Conservation (phyloP, 2,329 filamentous ascomycete genomes). For the Cercospora brassicicola region DNA sequence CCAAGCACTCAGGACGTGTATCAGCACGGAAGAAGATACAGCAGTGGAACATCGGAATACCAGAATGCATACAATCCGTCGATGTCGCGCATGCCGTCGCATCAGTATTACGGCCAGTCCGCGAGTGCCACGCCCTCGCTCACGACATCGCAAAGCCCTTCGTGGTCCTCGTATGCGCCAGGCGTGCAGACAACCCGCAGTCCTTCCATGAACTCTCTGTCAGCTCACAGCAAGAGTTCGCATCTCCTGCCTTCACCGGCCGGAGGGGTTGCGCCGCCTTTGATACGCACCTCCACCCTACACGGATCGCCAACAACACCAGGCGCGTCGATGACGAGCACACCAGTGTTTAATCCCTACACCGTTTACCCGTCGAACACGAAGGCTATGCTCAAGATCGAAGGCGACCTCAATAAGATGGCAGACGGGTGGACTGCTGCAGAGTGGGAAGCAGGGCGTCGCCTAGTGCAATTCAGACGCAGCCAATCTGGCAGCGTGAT, state of each 20-base stretch:
- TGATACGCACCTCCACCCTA: constrained; percentile 68
- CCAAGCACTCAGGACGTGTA: constrained; percentile 41
- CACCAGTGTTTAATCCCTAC: constrained; percentile 69
- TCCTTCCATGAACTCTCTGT: constrained; percentile 32
- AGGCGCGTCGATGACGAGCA: constrained; percentile 32
- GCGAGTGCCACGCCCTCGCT: constrained; percentile 32
- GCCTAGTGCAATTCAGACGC: constrained; percentile 86
- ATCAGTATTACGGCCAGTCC: constrained; percentile 32
- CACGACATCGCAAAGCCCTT: constrained; percentile 39
- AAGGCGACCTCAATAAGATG: constrained; percentile 83
- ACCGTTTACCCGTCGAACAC: constrained; percentile 67
- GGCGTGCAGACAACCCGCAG: constrained; percentile 30
- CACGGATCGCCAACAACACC: constrained; percentile 56
- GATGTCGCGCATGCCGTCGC: constrained; percentile 29
- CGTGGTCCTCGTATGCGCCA: constrained; percentile 36
- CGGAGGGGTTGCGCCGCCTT: constrained; percentile 54
- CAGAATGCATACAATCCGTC: constrained; percentile 34
- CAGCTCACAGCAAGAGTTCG: constrained; percentile 31
- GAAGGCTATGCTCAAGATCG: constrained; percentile 82
- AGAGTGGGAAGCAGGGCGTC: constrained; percentile 74
- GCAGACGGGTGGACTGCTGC: constrained; percentile 77
- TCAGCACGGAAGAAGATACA: constrained; percentile 39
- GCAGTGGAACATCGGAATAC: constrained; percentile 39
- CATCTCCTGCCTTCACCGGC: constrained; percentile 49
- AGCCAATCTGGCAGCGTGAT: constrained; percentile 80